Conservation (phyloP, 2,329 filamentous ascomycete genomes). For the Fusarium liriodendri region DNA sequence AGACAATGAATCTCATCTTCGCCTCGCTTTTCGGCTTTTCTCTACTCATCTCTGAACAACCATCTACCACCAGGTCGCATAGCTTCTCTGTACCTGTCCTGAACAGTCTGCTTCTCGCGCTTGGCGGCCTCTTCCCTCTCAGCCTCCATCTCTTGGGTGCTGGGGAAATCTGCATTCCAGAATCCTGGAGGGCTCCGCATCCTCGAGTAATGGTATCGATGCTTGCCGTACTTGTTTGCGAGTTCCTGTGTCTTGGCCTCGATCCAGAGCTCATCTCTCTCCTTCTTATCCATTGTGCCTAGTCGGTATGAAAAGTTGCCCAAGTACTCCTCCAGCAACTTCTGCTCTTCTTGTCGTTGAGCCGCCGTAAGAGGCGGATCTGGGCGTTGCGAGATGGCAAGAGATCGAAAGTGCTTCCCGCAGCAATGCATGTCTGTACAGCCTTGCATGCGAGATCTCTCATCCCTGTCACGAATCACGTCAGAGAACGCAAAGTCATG, state of each 20-base stretch:
- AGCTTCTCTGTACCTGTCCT: conserved; percentile 83
- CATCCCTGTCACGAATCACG: conserved; percentile 76
- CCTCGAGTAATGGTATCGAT: conserved; percentile 79
- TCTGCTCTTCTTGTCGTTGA: conserved; percentile 57
- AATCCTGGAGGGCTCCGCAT: conserved; percentile 84
- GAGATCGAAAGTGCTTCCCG: conserved; percentile 74
- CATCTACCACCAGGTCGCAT: conserved; percentile 81
- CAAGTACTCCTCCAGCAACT: conserved; percentile 66
- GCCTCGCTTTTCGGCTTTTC: neutral
- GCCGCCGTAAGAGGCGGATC: conserved; percentile 50
- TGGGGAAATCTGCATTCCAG: conserved; percentile 91
- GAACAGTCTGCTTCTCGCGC: conserved; percentile 72
- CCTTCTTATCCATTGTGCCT: conserved; percentile 66
- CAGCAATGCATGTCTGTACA: conserved; percentile 84
- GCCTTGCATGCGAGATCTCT: conserved; percentile 77
- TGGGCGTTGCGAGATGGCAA: conserved; percentile 67
- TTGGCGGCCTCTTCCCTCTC: conserved; percentile 74
- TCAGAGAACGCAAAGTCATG: conserved; percentile 79
- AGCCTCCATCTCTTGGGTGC: conserved; percentile 80
- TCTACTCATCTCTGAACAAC: conserved; percentile 83
- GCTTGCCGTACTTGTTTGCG: conserved; percentile 80
- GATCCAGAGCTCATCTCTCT: conserved; percentile 75
- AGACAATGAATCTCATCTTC: neutral
- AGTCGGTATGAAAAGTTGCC: conserved; percentile 70
- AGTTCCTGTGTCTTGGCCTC: conserved; percentile 79